Base-by-base conservation (phyloP, 352 stramenopile genomes). In the Phytophthora pini region DNA sequence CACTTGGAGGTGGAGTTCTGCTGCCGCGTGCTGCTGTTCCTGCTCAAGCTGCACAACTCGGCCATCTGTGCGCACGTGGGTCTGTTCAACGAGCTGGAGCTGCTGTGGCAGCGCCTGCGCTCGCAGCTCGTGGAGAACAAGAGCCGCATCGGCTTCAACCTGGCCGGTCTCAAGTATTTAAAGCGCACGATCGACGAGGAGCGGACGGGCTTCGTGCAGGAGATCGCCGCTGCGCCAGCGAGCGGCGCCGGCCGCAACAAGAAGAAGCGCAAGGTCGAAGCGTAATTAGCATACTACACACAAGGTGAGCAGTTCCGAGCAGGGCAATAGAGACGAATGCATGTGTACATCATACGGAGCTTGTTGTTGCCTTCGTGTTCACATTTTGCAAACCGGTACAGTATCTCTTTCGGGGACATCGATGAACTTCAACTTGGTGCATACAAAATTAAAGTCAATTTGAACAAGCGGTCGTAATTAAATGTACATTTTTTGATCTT, bases 1-100 rank as follows among this genome's bases (percentile, higher is more conserved):
- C 84, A 93, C 62, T 70, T 97, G 55, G 95, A 97, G 40, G 85
- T 99, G 31, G 97, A 99, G 65, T 88, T 98, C 49, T 98, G 92
- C 75, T 93, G 84, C 74, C 77, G 86, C 24, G 76, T 90, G 62
- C 57, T 93, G 47, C 75, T 95, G 12, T 86, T 90, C 40, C 62
- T 94, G 61, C 74, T 96, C 32, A 84, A 84, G 55, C 65, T 92
- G 48, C 88, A 96, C 71, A 79, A 94, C 61, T 83, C 84, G 29
- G 84, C 89, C 29, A 90, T 96, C 60, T 86, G 80, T 51, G 75
- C 87, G 50, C 83, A 80, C 49, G 76, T 79, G 49, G 69, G 56
- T 12, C 73, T 95, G 22, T 89, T 93, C 51, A 90, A 86, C 29
- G 82, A 91, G 58, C 79, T 96, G 15, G 79, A 95, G 68, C 54